Evolutionary conservation across 2,329 filamentous ascomycete genomes (phyloP), one percentile per base, ranked within the genome.

Genomic region (Endoconidiophora polonica): DNA sequence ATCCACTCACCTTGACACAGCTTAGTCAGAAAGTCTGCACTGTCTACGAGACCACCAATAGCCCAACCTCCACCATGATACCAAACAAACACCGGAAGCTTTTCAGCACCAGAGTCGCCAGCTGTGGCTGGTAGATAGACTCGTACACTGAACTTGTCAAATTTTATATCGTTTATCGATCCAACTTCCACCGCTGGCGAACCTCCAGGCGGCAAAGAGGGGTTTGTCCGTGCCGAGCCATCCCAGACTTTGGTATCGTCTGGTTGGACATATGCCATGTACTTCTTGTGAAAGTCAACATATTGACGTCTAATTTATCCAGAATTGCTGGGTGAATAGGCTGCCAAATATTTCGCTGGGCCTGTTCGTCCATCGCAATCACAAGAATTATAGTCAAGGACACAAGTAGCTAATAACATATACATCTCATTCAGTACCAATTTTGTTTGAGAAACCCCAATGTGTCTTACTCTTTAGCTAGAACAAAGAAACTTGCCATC

Each of bases 11-110:
- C 56, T 56, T 59, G 50, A 45, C 62, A 66, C 6, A 61, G 52
- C 45, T 58, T 58, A 3, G 59, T 61, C 42, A 60, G 60, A 37
- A 65, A 60, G 33, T 61, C 63, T 7, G 73, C 69, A 55, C 71
- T 68, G 40, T 68, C 59, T 45, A 59, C 52, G 1, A 70, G 65
- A 18, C 63, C 56, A 58, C 67, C 65, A 42, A 74, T 24, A 23
- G 63, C 61, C 57, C 71, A 73, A 39, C 70, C 71, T 52, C 72
- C 71, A 48, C 72, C 72, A 55, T 76, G 73, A 56, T 61, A 62
- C 65, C 64, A 67, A 6, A 67, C 48, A n/a, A 66, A 57, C 4
- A 59, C 56, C 2, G 49, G 48, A 5, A 60, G 59, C 18, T 52
- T 45, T 2, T 56, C 41, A 2, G 56, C 56, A 1, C 53, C 55